Percentiles rank a stretch among this genome's conserved stretches.
Evolutionary conservation across 2,329 filamentous ascomycete species (phyloP).

Genomic region (Magnaporthiopsis rhizophila): DNA sequence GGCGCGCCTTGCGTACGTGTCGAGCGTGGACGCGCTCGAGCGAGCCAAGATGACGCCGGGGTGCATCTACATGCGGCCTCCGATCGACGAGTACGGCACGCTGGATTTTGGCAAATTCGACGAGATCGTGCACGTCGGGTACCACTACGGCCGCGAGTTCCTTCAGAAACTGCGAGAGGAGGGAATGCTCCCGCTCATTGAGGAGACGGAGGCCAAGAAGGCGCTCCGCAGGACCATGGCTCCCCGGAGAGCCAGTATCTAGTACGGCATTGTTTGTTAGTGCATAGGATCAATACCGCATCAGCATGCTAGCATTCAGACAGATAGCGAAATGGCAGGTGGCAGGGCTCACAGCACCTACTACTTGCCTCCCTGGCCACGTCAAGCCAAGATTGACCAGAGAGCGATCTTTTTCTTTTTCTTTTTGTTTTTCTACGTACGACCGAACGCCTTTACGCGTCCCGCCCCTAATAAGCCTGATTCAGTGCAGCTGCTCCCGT

Average conservation of each 20-base stretch:
- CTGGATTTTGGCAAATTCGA: slow-evolving; percentile 97
- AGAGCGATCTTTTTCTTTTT: neutral
- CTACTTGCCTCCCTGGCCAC: neutral
- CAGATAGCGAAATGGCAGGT: neutral
- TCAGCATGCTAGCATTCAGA: neutral
- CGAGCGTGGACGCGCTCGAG: slow-evolving; percentile 87
- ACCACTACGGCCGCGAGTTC: slow-evolving; percentile 76
- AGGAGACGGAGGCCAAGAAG: slow-evolving; percentile 70
- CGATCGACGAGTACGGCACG: slow-evolving; percentile 87
- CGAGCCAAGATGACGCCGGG: slow-evolving; percentile 84
- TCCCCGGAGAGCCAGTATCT: slow-evolving; percentile 71
- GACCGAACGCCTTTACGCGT: neutral
- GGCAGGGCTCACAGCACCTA: neutral
- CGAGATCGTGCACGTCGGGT: slow-evolving; percentile 88
- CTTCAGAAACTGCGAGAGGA: slow-evolving; percentile 68
- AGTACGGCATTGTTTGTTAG: slow-evolving; percentile 9
- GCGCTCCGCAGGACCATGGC: slow-evolving; percentile 71
- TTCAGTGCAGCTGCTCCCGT: too few species aligned
- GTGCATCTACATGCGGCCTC: slow-evolving; percentile 93
- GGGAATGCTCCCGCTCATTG: slow-evolving; percentile 62
- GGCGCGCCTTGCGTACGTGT: slow-evolving; percentile 88
- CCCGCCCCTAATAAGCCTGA: too few species aligned
- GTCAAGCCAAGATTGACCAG: neutral
- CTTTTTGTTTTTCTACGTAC: neutral
- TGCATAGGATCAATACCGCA: too few species aligned